Conservation (phyloP, 2,329 filamentous ascomycete species). For the Sclerotinia trifoliorum region DNA sequence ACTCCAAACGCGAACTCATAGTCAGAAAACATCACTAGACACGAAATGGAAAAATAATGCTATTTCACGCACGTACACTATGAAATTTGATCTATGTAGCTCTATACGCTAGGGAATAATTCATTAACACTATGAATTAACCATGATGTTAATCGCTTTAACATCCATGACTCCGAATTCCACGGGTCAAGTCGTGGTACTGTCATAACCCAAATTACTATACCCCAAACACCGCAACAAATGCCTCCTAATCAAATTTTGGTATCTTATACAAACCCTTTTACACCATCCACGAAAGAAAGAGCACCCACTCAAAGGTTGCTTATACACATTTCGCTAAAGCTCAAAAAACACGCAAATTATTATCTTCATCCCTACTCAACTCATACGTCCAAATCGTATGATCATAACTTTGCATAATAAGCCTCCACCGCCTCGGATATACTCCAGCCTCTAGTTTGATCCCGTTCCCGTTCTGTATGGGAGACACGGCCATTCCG, state of each 20-base stretch:
- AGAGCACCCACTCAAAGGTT: not conserved
- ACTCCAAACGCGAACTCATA: too few relatives aligned
- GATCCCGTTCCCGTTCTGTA: slow-evolving; percentile 48
- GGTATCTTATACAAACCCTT: not conserved
- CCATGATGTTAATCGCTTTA: not conserved
- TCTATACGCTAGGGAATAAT: not conserved
- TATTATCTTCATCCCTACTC: slow-evolving; percentile 43
- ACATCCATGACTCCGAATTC: not conserved
- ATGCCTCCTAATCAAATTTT: not conserved
- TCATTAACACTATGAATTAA: not conserved
- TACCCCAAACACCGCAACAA: not conserved
- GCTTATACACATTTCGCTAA: not conserved
- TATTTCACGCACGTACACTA: not conserved
- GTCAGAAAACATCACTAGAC: too few relatives aligned
- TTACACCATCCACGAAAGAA: not conserved
- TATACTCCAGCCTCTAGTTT: slow-evolving; percentile 30
- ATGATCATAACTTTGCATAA: slow-evolving; percentile 71
- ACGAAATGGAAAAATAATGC: not conserved
- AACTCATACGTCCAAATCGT: slow-evolving; percentile 70
- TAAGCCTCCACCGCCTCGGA: slow-evolving; percentile 59
- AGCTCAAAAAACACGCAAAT: slow-evolving; percentile 33
- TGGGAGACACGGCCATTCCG: slow-evolving; percentile 65
- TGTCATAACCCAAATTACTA: not conserved
- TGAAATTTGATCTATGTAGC: not conserved
- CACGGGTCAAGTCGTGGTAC: not conserved